Percentiles rank a stretch among this genome's conserved stretches.
Conservation (phyloP, 192 early-diverging fungal species). For the Entophlyctis helioformis region DNA sequence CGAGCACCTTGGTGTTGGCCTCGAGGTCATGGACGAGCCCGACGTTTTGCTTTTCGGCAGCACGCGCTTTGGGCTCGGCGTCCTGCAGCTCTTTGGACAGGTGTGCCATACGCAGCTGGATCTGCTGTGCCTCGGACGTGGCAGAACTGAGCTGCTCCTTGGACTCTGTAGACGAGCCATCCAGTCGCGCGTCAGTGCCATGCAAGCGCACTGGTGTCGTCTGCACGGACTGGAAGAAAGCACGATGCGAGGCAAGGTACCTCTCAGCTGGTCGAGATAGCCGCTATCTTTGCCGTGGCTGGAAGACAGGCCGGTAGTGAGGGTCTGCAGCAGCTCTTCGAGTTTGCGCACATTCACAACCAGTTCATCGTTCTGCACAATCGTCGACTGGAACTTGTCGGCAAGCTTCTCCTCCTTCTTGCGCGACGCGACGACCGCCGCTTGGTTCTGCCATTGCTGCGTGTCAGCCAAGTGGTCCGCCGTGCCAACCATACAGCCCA, state of each 20-base stretch:
- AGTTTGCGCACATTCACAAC: constrained; percentile 41
- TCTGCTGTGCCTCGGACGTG: constrained; percentile 47
- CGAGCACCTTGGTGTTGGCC: constrained; percentile 16
- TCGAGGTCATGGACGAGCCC: constrained; percentile 31
- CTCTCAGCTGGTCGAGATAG: constrained; percentile 90
- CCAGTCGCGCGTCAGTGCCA: background rate
- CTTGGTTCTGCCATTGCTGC: no score
- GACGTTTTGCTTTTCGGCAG: constrained; percentile 58
- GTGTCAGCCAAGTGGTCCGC: no score
- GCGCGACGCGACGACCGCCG: no score
- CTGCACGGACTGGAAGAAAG: background rate
- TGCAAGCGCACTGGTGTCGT: background rate
- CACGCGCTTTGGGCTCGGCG: constrained; percentile 49
- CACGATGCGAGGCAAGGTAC: constrained; percentile 7
- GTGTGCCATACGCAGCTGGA: constrained; percentile 66
- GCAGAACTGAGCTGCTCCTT: constrained; percentile 8
- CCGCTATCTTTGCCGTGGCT: constrained; percentile 89
- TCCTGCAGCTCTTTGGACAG: constrained; percentile 61
- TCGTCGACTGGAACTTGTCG: constrained; percentile 34
- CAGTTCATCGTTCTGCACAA: constrained; percentile 41
- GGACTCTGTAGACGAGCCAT: constrained; percentile 8
- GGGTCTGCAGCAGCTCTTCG: constrained; percentile 81
- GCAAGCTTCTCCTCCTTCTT: constrained; percentile 11
- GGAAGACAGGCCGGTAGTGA: constrained; percentile 85
- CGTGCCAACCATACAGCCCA: no score